A percentile compares a stretch with the other conserved stretches of the same genome.
These are phyloP conservation scores for Scleroderma bovista DNA, from an alignment of 768 basidiomycete genomes.

Conservation along the genomic window DNA sequence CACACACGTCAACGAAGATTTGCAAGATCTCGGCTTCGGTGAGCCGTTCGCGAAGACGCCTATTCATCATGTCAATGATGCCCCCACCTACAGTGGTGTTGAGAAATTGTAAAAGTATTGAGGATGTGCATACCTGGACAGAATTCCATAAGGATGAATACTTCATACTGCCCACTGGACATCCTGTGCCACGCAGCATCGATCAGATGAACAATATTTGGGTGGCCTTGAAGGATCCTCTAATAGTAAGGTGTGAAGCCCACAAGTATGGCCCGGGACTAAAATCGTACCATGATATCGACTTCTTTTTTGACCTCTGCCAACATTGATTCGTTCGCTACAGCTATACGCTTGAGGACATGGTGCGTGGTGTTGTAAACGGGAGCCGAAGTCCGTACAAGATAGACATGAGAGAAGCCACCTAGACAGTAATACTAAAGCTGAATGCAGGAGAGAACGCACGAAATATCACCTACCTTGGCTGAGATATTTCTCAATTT, in stretches of 20 bases:
- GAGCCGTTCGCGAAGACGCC: conserved; percentile 87
- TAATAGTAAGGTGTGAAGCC: conserved; percentile 35
- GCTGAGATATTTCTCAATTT: conserved; percentile 90
- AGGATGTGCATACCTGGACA: conserved; percentile 65
- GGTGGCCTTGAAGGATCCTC: conserved; percentile 88
- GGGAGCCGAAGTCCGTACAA: conserved; percentile 80
- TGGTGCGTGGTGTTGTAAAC: conserved; percentile 91
- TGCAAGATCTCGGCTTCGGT: conserved; percentile 96
- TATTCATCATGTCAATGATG: conserved; percentile 99
- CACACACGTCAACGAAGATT: conserved; percentile 97
- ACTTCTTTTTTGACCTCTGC: conserved; percentile 96
- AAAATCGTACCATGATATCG: conserved; percentile 84
- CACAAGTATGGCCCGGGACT: conserved; percentile 8
- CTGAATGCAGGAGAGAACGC: conserved; percentile 5
- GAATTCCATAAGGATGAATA: conserved; percentile 99
- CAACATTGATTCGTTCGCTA: conserved; percentile 83
- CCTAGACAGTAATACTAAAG: conserved; percentile 42
- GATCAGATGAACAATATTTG: conserved; percentile 93
- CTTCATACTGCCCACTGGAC: conserved; percentile 82
- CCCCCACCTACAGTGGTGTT: conserved; percentile 65
- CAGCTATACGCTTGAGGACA: conserved; percentile 95
- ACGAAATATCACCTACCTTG: conserved; percentile 58
- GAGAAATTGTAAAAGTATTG: conserved; percentile 5
- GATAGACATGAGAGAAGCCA: conserved; percentile 97
- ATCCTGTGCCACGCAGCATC: conserved; percentile 90